Evolutionary conservation across 148 eudicot species (phyloP).

Genomic region (Cornus kousa): DNA sequence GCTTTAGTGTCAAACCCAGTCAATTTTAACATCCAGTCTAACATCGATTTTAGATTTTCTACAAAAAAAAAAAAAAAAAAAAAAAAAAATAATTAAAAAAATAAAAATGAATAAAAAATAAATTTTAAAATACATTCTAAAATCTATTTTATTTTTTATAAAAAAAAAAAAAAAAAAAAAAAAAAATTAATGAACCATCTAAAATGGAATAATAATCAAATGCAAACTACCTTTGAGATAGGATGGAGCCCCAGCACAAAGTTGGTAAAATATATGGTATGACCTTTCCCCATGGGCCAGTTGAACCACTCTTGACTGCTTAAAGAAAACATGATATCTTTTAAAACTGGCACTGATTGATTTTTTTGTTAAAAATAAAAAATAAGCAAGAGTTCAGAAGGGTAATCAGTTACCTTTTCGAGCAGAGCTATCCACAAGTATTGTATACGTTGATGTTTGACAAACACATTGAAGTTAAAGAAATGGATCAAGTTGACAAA

Average conservation of each 20-base stretch:
- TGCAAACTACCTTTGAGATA: slow-evolving; percentile 61
- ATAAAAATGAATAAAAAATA: too few relatives aligned
- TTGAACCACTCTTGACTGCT: slow-evolving; percentile 96
- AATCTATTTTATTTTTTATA: too few relatives aligned
- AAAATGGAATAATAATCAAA: slow-evolving; percentile 10
- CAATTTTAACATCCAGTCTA: slow-evolving; percentile 1
- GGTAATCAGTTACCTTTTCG: slow-evolving; percentile 63
- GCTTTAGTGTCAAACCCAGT: neutral
- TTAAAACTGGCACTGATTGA: neutral
- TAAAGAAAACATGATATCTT: slow-evolving; percentile 12
- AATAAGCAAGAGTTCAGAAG: neutral
- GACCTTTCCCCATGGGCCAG: slow-evolving; percentile 82
- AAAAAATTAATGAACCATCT: neutral
- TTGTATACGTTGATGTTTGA: slow-evolving; percentile 14
- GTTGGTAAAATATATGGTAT: slow-evolving; percentile 92
- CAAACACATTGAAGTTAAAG: slow-evolving; percentile 9
- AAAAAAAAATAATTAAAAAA: neutral
- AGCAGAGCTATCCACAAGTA: slow-evolving; percentile 58
- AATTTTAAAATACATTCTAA: too few relatives aligned
- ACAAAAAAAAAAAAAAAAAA: neutral
- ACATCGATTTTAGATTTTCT: neutral
- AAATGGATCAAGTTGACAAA: slow-evolving; percentile 10
- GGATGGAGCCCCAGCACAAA: slow-evolving; percentile 90
- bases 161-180: too few relatives aligned
- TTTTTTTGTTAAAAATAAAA: neutral